Evolutionary conservation across 768 basidiomycete species (phyloP).

Genomic region (Nevesoporus exiguus): DNA sequence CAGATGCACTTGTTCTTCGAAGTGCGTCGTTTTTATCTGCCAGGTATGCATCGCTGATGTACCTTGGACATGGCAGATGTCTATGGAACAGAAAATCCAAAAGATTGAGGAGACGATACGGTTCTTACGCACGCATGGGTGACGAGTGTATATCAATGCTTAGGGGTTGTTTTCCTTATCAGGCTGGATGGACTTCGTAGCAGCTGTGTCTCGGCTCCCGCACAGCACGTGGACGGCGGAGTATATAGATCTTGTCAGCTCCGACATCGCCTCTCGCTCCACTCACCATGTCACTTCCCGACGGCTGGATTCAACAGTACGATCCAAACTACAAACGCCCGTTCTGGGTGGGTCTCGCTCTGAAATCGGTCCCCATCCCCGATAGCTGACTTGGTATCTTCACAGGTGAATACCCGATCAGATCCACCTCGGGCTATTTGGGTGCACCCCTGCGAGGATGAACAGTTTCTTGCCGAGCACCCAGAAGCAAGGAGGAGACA

Average conservation of each 20-base stretch:
- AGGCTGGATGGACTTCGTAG: neutral
- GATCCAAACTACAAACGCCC: slow-evolving; percentile 41
- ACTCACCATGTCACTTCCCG: slow-evolving; percentile 40
- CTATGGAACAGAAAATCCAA: slow-evolving; percentile 50
- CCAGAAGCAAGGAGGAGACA: slow-evolving; percentile 44
- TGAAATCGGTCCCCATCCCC: too few relatives aligned
- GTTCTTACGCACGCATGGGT: slow-evolving; percentile 32
- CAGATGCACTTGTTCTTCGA: slow-evolving; percentile 51
- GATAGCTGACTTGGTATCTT: neutral
- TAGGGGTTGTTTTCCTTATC: neutral
- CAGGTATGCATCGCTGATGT: neutral
- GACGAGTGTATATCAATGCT: too few relatives aligned
- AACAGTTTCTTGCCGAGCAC: slow-evolving; percentile 55
- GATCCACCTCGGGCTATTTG: slow-evolving; percentile 65
- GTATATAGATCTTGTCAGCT: neutral
- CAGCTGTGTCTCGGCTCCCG: slow-evolving; percentile 6
- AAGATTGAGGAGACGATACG: slow-evolving; percentile 50
- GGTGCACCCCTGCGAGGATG: slow-evolving; percentile 71
- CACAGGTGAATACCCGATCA: slow-evolving; percentile 60
- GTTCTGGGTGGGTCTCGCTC: slow-evolving; percentile 44
- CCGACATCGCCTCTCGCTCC: neutral
- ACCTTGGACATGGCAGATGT: slow-evolving; percentile 39
- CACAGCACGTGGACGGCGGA: slow-evolving; percentile 14
- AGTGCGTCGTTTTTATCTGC: slow-evolving; percentile 29
- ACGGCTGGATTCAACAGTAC: slow-evolving; percentile 53